These are phyloP conservation scores for Microdochium trichocladiopsis DNA, from an alignment of 2,329 filamentous ascomycete species.

Conservation along the genomic window DNA sequence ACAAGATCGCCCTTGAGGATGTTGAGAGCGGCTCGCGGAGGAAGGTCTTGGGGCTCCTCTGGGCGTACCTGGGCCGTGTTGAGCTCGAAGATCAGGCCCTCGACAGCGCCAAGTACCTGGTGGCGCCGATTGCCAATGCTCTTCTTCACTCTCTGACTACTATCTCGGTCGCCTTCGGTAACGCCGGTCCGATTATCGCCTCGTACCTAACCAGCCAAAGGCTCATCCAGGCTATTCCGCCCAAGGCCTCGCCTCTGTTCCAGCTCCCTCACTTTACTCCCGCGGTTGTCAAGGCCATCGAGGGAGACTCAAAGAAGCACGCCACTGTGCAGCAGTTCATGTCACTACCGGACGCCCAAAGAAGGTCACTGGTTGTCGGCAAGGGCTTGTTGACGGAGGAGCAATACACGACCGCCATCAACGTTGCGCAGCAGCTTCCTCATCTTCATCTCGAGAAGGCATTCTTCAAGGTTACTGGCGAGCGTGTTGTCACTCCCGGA, in stretches of 20 bases:
- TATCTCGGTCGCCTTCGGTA: constrained; percentile 82
- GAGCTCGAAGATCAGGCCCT: constrained; percentile 73
- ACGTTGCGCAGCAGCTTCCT: constrained; percentile 77
- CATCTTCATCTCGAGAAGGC: constrained; percentile 80
- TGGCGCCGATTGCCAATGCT: constrained; percentile 77
- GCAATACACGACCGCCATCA: constrained; percentile 70
- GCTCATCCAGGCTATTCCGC: constrained; percentile 82
- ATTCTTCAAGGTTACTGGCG: constrained; percentile 97
- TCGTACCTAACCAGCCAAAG: constrained; percentile 80
- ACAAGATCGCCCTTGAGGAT: constrained; percentile 69
- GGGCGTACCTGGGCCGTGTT: constrained; percentile 88
- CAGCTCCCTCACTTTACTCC: constrained; percentile 85
- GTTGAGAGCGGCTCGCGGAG: constrained; percentile 73
- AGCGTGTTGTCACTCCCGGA: constrained; percentile 84
- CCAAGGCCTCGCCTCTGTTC: constrained; percentile 77
- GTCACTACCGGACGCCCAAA: constrained; percentile 68
- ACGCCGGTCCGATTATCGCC: constrained; percentile 72
- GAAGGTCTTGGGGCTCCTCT: constrained; percentile 83
- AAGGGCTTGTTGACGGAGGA: constrained; percentile 63
- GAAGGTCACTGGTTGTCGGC: constrained; percentile 65
- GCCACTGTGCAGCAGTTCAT: constrained; percentile 83
- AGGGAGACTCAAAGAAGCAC: constrained; percentile 69
- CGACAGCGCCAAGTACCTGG: constrained; percentile 81
- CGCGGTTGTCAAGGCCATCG: constrained; percentile 56
- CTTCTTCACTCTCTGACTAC: constrained; percentile 82